These are phyloP conservation scores for Aspergillus candidus DNA, from an alignment of 2,329 filamentous ascomycete species.

Conservation along the genomic window DNA sequence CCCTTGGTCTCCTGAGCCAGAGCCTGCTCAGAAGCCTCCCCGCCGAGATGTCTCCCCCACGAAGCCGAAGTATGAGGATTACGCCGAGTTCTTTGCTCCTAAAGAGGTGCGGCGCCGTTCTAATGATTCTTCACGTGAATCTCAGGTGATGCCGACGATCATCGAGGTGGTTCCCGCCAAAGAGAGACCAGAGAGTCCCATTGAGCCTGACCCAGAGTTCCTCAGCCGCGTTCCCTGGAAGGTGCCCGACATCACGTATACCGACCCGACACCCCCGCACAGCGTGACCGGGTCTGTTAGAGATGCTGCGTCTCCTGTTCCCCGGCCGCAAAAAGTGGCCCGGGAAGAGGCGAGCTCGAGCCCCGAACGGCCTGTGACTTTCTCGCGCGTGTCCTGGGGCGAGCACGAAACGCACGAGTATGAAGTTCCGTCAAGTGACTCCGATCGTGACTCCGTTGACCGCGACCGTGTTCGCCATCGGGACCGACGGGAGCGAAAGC, in stretches of 20 bases:
- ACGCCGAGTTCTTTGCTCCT: constrained; percentile 39
- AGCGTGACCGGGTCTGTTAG: constrained; percentile 39
- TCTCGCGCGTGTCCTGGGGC: constrained; percentile 59
- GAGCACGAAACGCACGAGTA: constrained; percentile 60
- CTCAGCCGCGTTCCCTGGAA: constrained; percentile 32
- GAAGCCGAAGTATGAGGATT: constrained; percentile 37
- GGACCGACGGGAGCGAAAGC: not conserved
- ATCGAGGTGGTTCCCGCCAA: constrained; percentile 27
- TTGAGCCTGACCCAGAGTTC: constrained; percentile 16
- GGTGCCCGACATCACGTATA: constrained; percentile 51
- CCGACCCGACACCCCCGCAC: constrained; percentile 52
- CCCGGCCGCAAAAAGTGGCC: constrained; percentile 32
- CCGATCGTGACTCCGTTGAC: constrained; percentile 28
- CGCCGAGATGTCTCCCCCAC: constrained; percentile 25
- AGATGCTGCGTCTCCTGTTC: constrained; percentile 24
- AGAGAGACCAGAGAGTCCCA: constrained; percentile 15
- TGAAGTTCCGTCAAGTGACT: constrained; percentile 53
- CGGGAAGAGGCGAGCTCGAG: constrained; percentile 41
- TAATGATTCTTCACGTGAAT: constrained; percentile 27
- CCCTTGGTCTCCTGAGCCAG: constrained; percentile 6
- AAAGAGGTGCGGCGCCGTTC: constrained; percentile 34
- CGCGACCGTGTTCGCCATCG: constrained; percentile 11
- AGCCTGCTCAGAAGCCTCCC: constrained; percentile 21
- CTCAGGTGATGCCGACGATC: constrained; percentile 22
- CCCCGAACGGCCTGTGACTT: constrained; percentile 39